A percentile compares a stretch with the other conserved stretches of the same genome.
These are phyloP conservation scores for Haplographium delicatum DNA, from an alignment of 495 filamentous ascomycete genomes.

Conservation along the genomic window DNA sequence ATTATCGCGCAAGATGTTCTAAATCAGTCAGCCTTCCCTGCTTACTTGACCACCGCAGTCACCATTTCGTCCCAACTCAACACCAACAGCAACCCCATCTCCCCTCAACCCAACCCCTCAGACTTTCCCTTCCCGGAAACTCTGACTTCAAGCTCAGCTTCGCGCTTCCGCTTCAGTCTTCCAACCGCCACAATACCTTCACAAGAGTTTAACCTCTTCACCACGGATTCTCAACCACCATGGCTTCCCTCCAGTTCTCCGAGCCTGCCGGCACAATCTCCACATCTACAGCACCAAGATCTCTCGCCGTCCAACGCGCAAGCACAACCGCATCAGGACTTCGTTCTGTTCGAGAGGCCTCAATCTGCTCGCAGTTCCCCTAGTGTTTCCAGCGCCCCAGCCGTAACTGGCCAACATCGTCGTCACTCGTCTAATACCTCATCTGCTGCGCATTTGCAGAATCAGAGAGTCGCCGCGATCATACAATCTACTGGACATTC, in stretches of 20 bases:
- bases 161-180: conserved; percentile 40
- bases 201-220: conserved; percentile 52
- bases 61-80: conserved; percentile 42
- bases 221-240: conserved; percentile 55
- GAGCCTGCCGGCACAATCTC: conserved; percentile 53
- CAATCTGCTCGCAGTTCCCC: conserved; percentile 35
- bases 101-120: conserved; percentile 47
- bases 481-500: conserved; percentile 54
- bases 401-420: conserved; percentile 37
- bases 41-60: conserved; percentile 25
- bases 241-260: conserved; percentile 56
- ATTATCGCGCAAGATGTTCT: conserved; percentile 33
- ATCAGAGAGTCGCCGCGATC: conserved; percentile 54
- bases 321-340: conserved; percentile 38
- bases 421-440: conserved; percentile 34
- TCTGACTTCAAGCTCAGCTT: conserved; percentile 49
- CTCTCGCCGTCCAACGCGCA: conserved; percentile 17
- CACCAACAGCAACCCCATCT: conserved; percentile 35
- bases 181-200: conserved; percentile 45
- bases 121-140: conserved; percentile 49
- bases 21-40: conserved; percentile 28
- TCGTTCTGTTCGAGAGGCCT: conserved; percentile 28
- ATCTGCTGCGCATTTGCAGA: conserved; percentile 40
- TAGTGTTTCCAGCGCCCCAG: conserved; percentile 40
- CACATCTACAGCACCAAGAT: conserved; percentile 37